Evolutionary conservation across 2,329 filamentous ascomycete species (phyloP).

Genomic region (Penicillium sp.): DNA sequence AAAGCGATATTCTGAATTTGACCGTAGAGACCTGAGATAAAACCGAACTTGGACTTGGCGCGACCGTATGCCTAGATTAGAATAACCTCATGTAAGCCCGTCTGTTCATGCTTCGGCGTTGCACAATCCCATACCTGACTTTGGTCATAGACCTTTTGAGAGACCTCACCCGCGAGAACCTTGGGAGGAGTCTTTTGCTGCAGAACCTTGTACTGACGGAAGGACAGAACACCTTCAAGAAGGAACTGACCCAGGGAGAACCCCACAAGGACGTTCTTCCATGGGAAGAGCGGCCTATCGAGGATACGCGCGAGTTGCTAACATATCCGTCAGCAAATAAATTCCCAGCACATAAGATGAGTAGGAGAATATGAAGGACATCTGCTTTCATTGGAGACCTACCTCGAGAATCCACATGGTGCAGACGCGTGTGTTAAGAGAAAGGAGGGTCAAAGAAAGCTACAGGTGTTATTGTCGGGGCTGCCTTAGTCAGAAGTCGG

Average conservation of each 20-base stretch:
- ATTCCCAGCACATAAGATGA: background rate
- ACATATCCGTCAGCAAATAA: slow-evolving; percentile 7
- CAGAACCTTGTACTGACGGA: slow-evolving; percentile 86
- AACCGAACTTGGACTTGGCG: slow-evolving; percentile 87
- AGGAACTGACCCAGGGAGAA: slow-evolving; percentile 91
- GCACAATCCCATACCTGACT: slow-evolving; percentile 62
- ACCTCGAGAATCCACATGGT: slow-evolving; percentile 24
- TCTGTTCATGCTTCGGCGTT: background rate
- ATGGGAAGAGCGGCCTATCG: slow-evolving; percentile 90
- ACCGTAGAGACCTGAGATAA: slow-evolving; percentile 77
- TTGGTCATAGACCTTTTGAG: slow-evolving; percentile 89
- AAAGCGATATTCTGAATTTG: slow-evolving; percentile 87
- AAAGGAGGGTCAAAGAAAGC: slow-evolving; percentile 16
- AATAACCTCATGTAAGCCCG: background rate
- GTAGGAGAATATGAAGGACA: background rate
- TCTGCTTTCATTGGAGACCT: background rate
- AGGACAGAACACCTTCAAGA: slow-evolving; percentile 84
- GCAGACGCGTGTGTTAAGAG: slow-evolving; percentile 10
- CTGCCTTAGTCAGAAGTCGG: slow-evolving; percentile 31
- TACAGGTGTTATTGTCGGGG: slow-evolving; percentile 19
- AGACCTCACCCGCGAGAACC: slow-evolving; percentile 84
- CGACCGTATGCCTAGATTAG: slow-evolving; percentile 74
- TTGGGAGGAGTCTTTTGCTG: slow-evolving; percentile 77
- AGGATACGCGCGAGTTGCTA: slow-evolving; percentile 77
- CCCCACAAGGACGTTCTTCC: slow-evolving; percentile 93